Conservation (phyloP, 2,329 filamentous ascomycete genomes). For the Sordariomycetes sp. region DNA sequence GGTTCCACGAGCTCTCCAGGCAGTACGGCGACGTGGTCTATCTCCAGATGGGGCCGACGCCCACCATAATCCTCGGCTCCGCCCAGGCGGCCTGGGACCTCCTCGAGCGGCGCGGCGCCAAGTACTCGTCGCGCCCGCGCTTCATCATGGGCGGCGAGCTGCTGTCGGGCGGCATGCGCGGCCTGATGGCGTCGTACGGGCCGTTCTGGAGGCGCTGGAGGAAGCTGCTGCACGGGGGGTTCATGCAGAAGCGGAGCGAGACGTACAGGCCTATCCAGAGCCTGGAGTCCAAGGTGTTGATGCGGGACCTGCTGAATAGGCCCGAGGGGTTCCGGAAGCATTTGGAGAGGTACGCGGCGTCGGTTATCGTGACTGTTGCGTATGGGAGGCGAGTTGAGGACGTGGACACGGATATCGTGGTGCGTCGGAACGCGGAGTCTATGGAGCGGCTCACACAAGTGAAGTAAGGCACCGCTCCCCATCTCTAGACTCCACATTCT, state of each 20-base stretch:
- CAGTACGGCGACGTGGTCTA: constrained; percentile 30
- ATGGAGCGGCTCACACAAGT: constrained; percentile 30
- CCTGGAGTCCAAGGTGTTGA: constrained; percentile 27
- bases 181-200: constrained; percentile 30
- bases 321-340: constrained; percentile 19
- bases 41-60: constrained; percentile 28
- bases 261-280: constrained; percentile 28
- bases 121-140: constrained; percentile 31
- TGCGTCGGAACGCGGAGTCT: constrained; percentile 24
- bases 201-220: constrained; percentile 30
- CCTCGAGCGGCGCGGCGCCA: constrained; percentile 28
- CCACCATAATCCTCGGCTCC: constrained; percentile 29
- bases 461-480: constrained; percentile 19
- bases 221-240: constrained; percentile 29
- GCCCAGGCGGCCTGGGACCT: constrained; percentile 31
- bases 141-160: constrained; percentile 34
- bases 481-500: neutral
- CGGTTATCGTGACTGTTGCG: constrained; percentile 29
- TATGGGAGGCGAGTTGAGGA: constrained; percentile 25
- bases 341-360: constrained; percentile 19
- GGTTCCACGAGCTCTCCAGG: constrained; percentile 26
- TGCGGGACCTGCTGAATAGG: constrained; percentile 21
- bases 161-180: constrained; percentile 26
- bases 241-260: constrained; percentile 31
- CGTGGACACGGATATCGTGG: constrained; percentile 23